These are phyloP conservation scores for Myxozyma kluyveri DNA, from an alignment of 805 yeast genomes.

Conservation along the genomic window DNA sequence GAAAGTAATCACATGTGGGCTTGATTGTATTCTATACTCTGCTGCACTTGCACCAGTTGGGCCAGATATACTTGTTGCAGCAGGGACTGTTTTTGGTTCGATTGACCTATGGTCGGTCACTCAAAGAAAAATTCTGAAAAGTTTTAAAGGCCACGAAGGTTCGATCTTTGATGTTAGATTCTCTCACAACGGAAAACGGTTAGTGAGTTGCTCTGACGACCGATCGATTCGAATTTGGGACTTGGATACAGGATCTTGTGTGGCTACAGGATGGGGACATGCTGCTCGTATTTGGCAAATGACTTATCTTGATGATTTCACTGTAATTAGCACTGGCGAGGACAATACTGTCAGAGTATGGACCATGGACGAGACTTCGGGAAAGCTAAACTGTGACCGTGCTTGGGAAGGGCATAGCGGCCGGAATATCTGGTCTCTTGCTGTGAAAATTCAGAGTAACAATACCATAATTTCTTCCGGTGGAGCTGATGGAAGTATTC, in stretches of 20 bases:
- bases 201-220: conserved; percentile 90
- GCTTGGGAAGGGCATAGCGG: conserved; percentile 74
- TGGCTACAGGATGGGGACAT: conserved; percentile 95
- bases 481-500: conserved; percentile 88
- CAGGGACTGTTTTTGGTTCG: conserved; percentile 94
- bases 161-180: conserved; percentile 79
- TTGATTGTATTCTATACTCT: conserved; percentile 64
- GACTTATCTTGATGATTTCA: conserved; percentile 47
- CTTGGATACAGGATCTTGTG: conserved; percentile 51
- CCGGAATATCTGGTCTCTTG: conserved; percentile 73
- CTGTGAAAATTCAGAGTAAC: conserved; percentile 53
- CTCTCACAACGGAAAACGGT: conserved; percentile 51
- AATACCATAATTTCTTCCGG: conserved; percentile 66
- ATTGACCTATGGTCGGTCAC: conserved; percentile 71
- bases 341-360: conserved; percentile 84
- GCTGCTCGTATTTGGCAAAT: conserved; percentile 90
- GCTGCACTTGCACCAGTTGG: conserved; percentile 60
- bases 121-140: conserved; percentile 47
- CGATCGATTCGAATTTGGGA: conserved; percentile 80
- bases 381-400: conserved; percentile 43
- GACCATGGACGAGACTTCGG: conserved; percentile 44
- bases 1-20: conserved; percentile 29
- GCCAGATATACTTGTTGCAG: conserved; percentile 57
- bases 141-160: conserved; percentile 78
- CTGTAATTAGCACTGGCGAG: conserved; percentile 70